phyloP scores from a whole-genome alignment of 1,284 basidiomycete species.

The Coniferiporia weirii region DNA sequence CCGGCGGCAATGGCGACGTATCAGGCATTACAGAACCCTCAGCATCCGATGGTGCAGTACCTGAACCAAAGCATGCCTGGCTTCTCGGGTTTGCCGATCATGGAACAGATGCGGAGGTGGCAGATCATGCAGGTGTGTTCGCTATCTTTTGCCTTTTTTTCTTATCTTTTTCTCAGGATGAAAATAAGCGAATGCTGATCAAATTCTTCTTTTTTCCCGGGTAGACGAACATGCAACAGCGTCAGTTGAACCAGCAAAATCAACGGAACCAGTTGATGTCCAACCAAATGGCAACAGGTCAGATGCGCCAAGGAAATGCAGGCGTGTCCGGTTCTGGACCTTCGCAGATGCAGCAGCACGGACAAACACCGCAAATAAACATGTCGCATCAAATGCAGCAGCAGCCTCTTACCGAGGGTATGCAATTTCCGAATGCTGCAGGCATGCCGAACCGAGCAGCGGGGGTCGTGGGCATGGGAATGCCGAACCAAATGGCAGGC shows the following conservation, averaged over 20 bases:
- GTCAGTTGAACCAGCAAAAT: constrained; percentile 26
- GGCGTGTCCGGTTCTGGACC: constrained; percentile 7
- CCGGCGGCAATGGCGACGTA: constrained; percentile 39
- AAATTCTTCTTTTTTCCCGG: neutral
- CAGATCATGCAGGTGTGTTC: constrained; percentile 44
- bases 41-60: constrained; percentile 53
- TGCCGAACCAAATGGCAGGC: constrained; percentile 22
- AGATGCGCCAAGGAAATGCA: constrained; percentile 9
- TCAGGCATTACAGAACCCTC: constrained; percentile 48
- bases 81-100: constrained; percentile 46
- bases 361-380: constrained; percentile 5
- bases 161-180: neutral
- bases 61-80: constrained; percentile 46
- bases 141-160: constrained; percentile 3
- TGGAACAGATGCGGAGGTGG: constrained; percentile 55
- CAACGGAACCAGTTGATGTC: constrained; percentile 19
- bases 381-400: constrained; percentile 10
- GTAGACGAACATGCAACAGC: constrained; percentile 6
- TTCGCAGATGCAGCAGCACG: constrained; percentile 30
- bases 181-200: constrained; percentile 3
- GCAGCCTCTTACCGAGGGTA: neutral
- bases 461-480: constrained; percentile 9
- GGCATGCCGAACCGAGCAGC: neutral
- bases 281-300: constrained; percentile 12
- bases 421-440: neutral